Evolutionary conservation across 768 basidiomycete genomes (phyloP).

Genomic region (Omphalotus guepiniiformis): DNA sequence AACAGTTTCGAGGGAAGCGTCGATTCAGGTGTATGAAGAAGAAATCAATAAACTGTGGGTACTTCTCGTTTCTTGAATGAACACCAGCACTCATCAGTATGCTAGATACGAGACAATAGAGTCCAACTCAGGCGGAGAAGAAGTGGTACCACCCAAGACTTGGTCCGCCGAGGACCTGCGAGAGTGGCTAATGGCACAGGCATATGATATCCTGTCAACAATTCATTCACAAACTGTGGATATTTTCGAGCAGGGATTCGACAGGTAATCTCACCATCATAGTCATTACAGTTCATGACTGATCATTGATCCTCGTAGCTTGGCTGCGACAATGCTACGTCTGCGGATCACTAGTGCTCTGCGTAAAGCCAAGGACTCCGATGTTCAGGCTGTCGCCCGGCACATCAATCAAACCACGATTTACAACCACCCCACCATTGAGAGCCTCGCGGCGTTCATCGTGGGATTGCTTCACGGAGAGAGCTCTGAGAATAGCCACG

Average conservation of each 20-base stretch:
- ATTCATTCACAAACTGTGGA: constrained; percentile 14
- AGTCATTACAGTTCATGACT: constrained; percentile 8
- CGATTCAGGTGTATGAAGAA: constrained; percentile 31
- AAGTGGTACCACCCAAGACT: constrained; percentile 17
- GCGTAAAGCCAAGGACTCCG: constrained; percentile 16
- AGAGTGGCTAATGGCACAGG: constrained; percentile 19
- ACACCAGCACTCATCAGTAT: neutral
- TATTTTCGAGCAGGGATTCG: constrained; percentile 27
- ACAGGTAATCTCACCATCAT: constrained; percentile 11
- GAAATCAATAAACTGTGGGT: constrained; percentile 37
- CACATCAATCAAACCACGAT: constrained; percentile 18
- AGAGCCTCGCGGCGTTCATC: constrained; percentile 19
- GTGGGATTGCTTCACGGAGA: constrained; percentile 9
- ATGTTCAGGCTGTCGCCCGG: constrained; percentile 12
- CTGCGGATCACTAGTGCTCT: constrained; percentile 31
- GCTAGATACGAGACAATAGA: constrained; percentile 26
- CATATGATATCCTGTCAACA: constrained; percentile 23
- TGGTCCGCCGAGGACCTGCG: constrained; percentile 7
- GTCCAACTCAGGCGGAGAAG: constrained; percentile 16
- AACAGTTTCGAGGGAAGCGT: constrained; percentile 37
- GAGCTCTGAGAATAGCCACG: constrained; percentile 11
- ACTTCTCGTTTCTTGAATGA: neutral
- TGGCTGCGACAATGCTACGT: constrained; percentile 25
- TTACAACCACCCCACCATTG: constrained; percentile 24
- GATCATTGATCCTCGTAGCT: constrained; percentile 15